Conservation (phyloP, 306 rosid genomes). For the Adenanthera pavonina region DNA sequence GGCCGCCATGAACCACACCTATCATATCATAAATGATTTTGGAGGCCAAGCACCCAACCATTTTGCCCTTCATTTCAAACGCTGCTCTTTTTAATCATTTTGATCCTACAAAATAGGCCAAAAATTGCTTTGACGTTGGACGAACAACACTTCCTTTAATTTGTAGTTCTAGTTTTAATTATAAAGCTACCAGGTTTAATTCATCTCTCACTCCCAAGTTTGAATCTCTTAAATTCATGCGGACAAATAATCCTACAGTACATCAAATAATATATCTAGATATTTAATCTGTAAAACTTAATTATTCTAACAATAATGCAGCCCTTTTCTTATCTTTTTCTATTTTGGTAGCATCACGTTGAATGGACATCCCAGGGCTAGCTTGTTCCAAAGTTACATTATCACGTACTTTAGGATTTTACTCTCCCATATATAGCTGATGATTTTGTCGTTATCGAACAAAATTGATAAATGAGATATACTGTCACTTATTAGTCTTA, state of each 20-base stretch:
- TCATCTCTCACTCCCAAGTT: not conserved
- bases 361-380: not conserved
- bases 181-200: too few species aligned
- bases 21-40: conserved; percentile 12
- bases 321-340: too few species aligned
- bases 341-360: too few species aligned
- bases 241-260: not conserved
- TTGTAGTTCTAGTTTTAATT: too few species aligned
- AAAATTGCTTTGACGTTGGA: not conserved
- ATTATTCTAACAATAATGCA: too few species aligned
- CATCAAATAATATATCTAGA: not conserved
- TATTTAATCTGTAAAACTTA: too few species aligned
- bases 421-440: not conserved
- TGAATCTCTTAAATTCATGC: not conserved
- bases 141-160: not conserved
- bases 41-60: not conserved
- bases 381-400: not conserved
- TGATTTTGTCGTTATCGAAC: not conserved
- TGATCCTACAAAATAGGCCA: not conserved
- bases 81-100: not conserved
- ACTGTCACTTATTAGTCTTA: not conserved
- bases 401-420: not conserved
- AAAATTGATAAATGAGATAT: not conserved
- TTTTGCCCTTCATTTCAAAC: not conserved
- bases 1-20: not conserved